Percentiles rank a stretch among this genome's conserved stretches.
Evolutionary conservation across 176 grass and related monocot genomes (phyloP).

Genomic region (Lolium perenne): DNA sequence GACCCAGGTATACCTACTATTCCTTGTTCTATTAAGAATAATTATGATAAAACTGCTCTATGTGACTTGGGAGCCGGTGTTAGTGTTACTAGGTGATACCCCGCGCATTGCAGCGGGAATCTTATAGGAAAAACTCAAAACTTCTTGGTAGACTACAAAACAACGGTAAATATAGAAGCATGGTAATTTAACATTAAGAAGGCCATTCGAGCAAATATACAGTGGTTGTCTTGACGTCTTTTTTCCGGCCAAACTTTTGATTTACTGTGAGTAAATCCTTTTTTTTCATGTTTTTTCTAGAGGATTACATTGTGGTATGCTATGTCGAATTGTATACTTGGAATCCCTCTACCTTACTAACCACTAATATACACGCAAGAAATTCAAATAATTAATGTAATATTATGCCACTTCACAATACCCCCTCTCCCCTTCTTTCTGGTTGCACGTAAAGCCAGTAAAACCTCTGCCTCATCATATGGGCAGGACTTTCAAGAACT

Average conservation of each 20-base stretch:
- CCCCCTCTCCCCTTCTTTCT: not conserved
- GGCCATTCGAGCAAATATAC: slow-evolving; percentile 24
- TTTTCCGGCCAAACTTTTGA: slow-evolving; percentile 89
- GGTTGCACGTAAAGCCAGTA: slow-evolving; percentile 83
- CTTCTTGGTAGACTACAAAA: no score
- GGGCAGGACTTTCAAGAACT: slow-evolving; percentile 70
- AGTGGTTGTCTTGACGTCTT: slow-evolving; percentile 69
- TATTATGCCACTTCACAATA: slow-evolving; percentile 16
- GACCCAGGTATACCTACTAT: no score
- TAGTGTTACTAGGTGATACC: no score
- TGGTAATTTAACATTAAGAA: no score
- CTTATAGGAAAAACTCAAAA: no score
- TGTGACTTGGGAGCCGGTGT: no score
- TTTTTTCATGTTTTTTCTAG: slow-evolving; percentile 31
- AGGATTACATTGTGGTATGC: not conserved
- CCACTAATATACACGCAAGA: not conserved
- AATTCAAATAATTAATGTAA: not conserved
- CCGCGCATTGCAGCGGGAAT: no score
- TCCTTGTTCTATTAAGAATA: no score
- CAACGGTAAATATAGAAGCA: no score
- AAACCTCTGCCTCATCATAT: slow-evolving; percentile 71
- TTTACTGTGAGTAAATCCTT: slow-evolving; percentile 64
- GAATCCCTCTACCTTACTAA: slow-evolving; percentile 12
- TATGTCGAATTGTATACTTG: not conserved
- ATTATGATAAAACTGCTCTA: no score